A percentile compares a stretch with the other conserved stretches of the same genome.
These are phyloP conservation scores for Gelatoporia subvermispora DNA, from an alignment of 768 basidiomycete genomes.

Conservation along the genomic window DNA sequence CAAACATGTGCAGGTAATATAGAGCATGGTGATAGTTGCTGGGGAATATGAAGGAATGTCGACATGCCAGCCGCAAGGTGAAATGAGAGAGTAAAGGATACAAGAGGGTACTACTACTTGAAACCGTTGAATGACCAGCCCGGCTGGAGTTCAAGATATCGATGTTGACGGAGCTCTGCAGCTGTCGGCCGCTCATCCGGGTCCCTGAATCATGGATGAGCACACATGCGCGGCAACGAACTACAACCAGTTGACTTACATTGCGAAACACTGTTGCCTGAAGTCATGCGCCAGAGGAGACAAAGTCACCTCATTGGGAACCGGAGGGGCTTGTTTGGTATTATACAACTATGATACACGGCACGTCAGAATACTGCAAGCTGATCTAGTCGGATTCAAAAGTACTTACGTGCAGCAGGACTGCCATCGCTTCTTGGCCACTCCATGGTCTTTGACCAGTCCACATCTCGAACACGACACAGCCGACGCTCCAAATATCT, in stretches of 20 bases:
- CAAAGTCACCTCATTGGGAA: conserved; percentile 78
- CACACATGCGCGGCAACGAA: not conserved
- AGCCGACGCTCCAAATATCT: conserved; percentile 98
- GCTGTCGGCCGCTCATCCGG: conserved; percentile 81
- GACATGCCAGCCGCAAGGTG: not conserved
- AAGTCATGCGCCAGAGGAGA: conserved; percentile 81
- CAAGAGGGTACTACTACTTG: conserved; percentile 15
- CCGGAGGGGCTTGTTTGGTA: conserved; percentile 79
- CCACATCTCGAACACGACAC: conserved; percentile 99
- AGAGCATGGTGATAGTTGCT: conserved; percentile 14
- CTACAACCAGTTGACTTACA: conserved; percentile 43
- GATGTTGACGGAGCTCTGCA: conserved; percentile 72
- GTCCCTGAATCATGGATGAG: conserved; percentile 41
- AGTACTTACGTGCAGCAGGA: conserved; percentile 83
- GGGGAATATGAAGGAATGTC: not conserved
- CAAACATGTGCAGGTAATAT: conserved; percentile 17
- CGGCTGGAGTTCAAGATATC: conserved; percentile 66
- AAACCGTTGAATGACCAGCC: conserved; percentile 72
- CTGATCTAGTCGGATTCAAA: not conserved
- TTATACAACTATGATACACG: conserved; percentile 64
- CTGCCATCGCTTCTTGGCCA: conserved; percentile 83
- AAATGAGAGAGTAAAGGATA: not conserved
- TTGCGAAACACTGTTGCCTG: conserved; percentile 82
- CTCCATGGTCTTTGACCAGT: conserved; percentile 94
- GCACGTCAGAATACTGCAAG: not conserved